Base-by-base conservation (phyloP, 2,329 filamentous ascomycete genomes). In the Stylonectria norvegica region DNA sequence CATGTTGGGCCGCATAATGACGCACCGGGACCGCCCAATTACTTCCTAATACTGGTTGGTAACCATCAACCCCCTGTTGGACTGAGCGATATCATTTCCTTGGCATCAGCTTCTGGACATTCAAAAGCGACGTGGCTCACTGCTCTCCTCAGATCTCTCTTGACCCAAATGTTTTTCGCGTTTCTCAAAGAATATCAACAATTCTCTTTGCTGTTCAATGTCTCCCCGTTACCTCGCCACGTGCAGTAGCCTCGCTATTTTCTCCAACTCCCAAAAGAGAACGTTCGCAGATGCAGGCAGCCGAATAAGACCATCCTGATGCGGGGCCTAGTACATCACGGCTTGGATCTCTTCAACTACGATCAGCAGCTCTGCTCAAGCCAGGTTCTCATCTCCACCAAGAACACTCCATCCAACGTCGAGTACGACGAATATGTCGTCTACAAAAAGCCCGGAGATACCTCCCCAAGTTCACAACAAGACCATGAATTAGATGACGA, bases 361-460 rank as follows among this genome's bases (percentile, higher is more conserved):
- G 63, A 66, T 48, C 63, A 61, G 33, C 48, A 52, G 23, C 46
- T 50, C 33, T 56, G 61, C 31, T 58, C 61, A 28, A 51, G 50
- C n/a, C 60, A 62, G 35, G 55, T 66, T 30, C 54, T 66, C n/a
- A 51, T 66, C 32, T 56, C 49, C 5, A 52, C 57, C 8, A 46
- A 57, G 4, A 49, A 50, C 4, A 48, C 55, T 5, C 49, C 48
- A 22, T 66, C 63, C 16, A 59, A 61, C 36, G 52, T 65, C 20
- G 64, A 61, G 36, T 66, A 65, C 25, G 64, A 66, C 22, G 64
- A 66, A 48, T 66, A 65, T 34, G 64, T 64, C 17, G 62, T 65
- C 28, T 67, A 62, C 28, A 59, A 56, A 30, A 48, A 51, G 38
- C 39, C 44, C 20, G 44, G 53, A 33, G 47, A 47, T 9, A 29